Evolutionary conservation across 2,329 filamentous ascomycete species (phyloP), one percentile per base, ranked within the genome.

Genomic region (Colletotrichum tanaceti): DNA sequence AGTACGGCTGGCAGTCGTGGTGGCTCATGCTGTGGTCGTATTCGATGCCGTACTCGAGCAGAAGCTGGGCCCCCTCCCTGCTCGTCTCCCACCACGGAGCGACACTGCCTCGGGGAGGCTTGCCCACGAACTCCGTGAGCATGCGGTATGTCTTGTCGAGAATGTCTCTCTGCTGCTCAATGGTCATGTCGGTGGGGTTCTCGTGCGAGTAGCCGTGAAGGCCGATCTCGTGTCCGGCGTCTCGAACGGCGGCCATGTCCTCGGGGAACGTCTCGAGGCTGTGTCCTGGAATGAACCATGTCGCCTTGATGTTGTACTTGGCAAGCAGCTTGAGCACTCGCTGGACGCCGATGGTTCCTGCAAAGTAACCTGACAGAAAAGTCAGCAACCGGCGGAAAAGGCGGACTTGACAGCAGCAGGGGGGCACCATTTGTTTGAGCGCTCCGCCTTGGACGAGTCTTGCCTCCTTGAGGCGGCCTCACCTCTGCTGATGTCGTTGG

Each of bases 191-290:
- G 0, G 83, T 83, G 0, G 91, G 90, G 73, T 93, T 93, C 75
- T 93, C 91, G 73, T 93, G 91, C 0, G 86, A 89, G 78, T 93
- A 93, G 5, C 90, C 91, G 71, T 93, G 91, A n/a, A 87, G 82
- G 14, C 85, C 82, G 16, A 84, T 84, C 72, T 84, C 81, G 70
- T 85, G 83, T 0, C 82, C 82, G 1, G 79, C 83, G 75, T 82
- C 84, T 3, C 83, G 73, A 7, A 84, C 79, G 35, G 79, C 77
- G 2, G 80, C 79, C 68, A 79, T 80, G 39, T 83, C 81, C 53
- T 84, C 80, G 0, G 82, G 83, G 64, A 85, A 85, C 0, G 84
- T 84, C 71, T 85, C 83, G 4, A 86, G 77, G 24, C 78, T 81
- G 72, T 86, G 82, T 0, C 83, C 81, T 0, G 83, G 82, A 53